phyloP scores from a whole-genome alignment of 2,329 filamentous ascomycete species.

The Cryphonectria japonica region DNA sequence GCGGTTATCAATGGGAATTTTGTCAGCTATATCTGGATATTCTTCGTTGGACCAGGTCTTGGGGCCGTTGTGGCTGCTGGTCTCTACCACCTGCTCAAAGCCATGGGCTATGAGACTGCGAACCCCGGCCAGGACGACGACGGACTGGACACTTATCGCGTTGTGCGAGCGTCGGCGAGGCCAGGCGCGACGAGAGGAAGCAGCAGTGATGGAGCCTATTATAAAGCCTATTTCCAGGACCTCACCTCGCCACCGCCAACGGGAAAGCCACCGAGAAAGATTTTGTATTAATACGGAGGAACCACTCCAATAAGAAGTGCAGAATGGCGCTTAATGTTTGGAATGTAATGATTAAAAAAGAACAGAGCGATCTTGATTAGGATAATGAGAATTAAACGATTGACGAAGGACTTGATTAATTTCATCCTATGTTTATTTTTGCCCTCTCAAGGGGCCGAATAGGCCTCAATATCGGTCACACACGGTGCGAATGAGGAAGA shows the following conservation, averaged over 20 bases:
- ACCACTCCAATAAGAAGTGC: background rate
- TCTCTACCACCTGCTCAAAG: constrained; percentile 43
- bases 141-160: constrained; percentile 21
- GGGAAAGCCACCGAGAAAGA: background rate
- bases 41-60: constrained; percentile 56
- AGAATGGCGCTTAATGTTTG: background rate
- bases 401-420: background rate
- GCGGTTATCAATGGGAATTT: constrained; percentile 48
- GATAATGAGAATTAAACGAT: background rate
- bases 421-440: background rate
- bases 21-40: constrained; percentile 55
- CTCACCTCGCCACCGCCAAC: constrained; percentile 18
- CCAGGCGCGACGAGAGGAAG: background rate
- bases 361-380: background rate
- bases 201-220: constrained; percentile 4
- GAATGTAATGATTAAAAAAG: background rate
- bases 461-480: too few relatives aligned
- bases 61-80: constrained; percentile 49
- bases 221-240: constrained; percentile 23
- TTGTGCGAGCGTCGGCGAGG: constrained; percentile 11
- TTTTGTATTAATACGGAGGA: background rate
- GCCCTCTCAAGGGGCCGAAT: too few relatives aligned
- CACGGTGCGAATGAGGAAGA: too few relatives aligned
- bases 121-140: constrained; percentile 37
- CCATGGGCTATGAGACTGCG: constrained; percentile 41